Percentiles rank a stretch among this genome's conserved stretches.
Conservation (phyloP, 352 stramenopile species). For the Salisapilia sapeloensis region DNA sequence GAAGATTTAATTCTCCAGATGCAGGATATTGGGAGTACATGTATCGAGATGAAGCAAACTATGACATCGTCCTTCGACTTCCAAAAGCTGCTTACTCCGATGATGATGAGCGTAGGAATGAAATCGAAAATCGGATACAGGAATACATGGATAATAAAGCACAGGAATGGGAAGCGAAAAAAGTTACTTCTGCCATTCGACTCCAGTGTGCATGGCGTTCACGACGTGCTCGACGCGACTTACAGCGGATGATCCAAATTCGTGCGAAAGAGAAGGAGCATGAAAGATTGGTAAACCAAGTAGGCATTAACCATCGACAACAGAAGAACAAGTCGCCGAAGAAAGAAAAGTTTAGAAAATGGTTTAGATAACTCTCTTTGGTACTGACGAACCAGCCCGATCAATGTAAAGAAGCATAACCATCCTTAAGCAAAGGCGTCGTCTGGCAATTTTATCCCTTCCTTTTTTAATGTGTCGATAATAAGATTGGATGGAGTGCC, state of each 20-base stretch:
- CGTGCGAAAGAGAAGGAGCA: constrained; percentile 47
- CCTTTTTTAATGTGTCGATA: constrained; percentile 15
- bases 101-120: constrained; percentile 5
- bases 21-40: too few species aligned
- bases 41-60: constrained; percentile 37
- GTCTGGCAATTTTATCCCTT: constrained; percentile 11
- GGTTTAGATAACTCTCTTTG: too few species aligned
- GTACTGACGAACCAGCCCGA: too few species aligned
- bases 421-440: constrained; percentile 15
- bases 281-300: constrained; percentile 12
- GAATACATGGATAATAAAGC: constrained; percentile 14
- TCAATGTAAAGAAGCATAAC: too few species aligned
- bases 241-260: constrained; percentile 33
- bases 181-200: constrained; percentile 29
- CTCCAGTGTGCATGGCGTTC: constrained; percentile 64
- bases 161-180: constrained; percentile 18
- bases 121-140: constrained; percentile 23
- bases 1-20: constrained; percentile 7
- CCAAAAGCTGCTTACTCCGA: constrained; percentile 12
- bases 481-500: constrained; percentile 17
- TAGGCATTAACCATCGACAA: constrained; percentile 5
- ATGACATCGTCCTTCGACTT: constrained; percentile 14
- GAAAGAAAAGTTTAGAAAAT: too few species aligned
- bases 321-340: constrained; percentile 5
- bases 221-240: constrained; percentile 36